These are phyloP conservation scores for Cryptococcus deneoformans DNA, from an alignment of 1,284 basidiomycete genomes.

Conservation along the genomic window DNA sequence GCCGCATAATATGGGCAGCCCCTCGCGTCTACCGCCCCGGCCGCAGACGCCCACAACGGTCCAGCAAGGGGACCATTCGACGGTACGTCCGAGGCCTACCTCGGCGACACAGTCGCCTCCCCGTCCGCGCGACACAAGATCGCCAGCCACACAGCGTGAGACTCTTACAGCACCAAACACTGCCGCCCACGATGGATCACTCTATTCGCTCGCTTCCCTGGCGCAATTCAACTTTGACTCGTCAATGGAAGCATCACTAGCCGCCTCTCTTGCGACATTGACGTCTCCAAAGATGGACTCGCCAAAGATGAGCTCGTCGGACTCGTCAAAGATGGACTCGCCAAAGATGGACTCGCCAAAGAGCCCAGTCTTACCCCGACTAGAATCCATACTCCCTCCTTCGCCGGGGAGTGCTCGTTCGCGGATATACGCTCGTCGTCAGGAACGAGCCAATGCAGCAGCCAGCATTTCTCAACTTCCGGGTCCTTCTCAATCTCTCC, in stretches of 20 bases:
- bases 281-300: neutral
- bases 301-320: neutral
- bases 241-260: conserved; percentile 34
- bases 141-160: conserved; percentile 10
- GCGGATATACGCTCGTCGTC: conserved; percentile 39
- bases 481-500: conserved; percentile 27
- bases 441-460: conserved; percentile 18
- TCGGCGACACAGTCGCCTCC: conserved; percentile 7
- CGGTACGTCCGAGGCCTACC: conserved; percentile 1
- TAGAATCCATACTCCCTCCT: neutral
- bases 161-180: conserved; percentile 3
- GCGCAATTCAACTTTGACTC: conserved; percentile 42
- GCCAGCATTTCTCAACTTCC: neutral
- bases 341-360: conserved; percentile 5
- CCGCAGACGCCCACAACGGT: neutral
- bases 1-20: conserved; percentile 26
- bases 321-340: conserved; percentile 3
- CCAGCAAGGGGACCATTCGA: neutral
- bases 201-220: conserved; percentile 25
- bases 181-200: conserved; percentile 9
- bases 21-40: neutral
- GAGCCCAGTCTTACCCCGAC: neutral
- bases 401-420: conserved; percentile 40
- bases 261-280: conserved; percentile 18
- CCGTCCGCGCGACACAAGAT: conserved; percentile 3